phyloP scores from a whole-genome alignment of 345 rosid genomes.

The Lumnitzera littorea region DNA sequence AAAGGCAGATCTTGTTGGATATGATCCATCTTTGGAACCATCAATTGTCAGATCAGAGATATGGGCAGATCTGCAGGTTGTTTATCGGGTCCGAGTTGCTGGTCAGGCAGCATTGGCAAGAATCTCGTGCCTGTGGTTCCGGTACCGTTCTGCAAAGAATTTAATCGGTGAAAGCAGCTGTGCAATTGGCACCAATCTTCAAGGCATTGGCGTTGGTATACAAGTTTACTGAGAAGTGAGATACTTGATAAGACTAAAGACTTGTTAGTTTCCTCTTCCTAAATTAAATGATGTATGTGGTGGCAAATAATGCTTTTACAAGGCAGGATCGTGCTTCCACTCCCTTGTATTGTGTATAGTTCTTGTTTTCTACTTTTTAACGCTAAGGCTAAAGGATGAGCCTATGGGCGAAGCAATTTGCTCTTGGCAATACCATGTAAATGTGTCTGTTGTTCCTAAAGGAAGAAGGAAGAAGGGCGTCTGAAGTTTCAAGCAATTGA shows the following conservation, averaged over 20 bases:
- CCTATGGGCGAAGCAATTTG: not conserved
- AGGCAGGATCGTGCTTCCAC: constrained; percentile 1
- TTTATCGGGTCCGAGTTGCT: constrained; percentile 57
- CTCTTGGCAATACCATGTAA: not conserved
- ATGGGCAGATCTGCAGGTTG: constrained; percentile 63
- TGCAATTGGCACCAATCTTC: constrained; percentile 29
- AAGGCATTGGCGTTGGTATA: constrained; percentile 70
- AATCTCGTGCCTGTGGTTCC: constrained; percentile 69
- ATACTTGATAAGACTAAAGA: not conserved
- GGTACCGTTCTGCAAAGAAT: constrained; percentile 36
- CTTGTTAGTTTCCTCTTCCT: not conserved
- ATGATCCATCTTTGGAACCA: constrained; percentile 29
- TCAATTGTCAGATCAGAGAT: constrained; percentile 26
- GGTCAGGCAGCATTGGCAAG: constrained; percentile 63
- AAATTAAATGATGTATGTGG: not conserved
- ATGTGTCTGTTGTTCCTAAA: not conserved
- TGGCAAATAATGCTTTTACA: constrained; percentile 16
- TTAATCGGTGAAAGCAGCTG: constrained; percentile 28
- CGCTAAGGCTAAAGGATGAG: constrained; percentile 2
- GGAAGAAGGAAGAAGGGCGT: too few species aligned
- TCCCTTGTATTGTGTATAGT: not conserved
- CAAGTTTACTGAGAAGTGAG: constrained; percentile 54
- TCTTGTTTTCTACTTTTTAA: not conserved
- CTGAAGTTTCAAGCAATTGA: too few species aligned
- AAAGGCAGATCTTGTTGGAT: constrained; percentile 78